These are phyloP conservation scores for Candida palmyrensis DNA, from an alignment of 805 yeast genomes.

Conservation along the genomic window DNA sequence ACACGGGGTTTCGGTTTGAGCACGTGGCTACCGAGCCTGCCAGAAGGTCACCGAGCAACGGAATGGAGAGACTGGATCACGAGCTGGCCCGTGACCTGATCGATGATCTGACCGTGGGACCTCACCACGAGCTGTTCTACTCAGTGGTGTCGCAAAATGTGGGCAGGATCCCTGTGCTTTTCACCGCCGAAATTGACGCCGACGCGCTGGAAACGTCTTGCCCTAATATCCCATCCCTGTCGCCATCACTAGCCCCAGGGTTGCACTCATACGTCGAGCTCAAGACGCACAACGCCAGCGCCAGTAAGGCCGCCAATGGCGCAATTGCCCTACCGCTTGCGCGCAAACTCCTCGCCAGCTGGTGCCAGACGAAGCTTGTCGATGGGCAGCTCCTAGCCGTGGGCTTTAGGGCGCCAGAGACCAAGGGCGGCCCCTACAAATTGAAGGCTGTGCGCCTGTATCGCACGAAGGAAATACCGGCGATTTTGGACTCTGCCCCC, in stretches of 20 bases:
- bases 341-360: conserved; percentile 11
- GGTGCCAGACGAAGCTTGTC: conserved; percentile 16
- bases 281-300: conserved; percentile 14
- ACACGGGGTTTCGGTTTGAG: conserved; percentile 21
- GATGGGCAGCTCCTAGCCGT: conserved; percentile 11
- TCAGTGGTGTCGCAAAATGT: conserved; percentile 11
- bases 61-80: background rate
- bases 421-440: conserved; percentile 3
- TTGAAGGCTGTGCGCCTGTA: conserved; percentile 10
- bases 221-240: too few relatives aligned
- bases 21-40: conserved; percentile 9
- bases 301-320: conserved; percentile 2
- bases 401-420: conserved; percentile 13
- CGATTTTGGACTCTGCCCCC: conserved; percentile 2
- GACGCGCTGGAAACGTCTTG: too few relatives aligned
- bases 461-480: conserved; percentile 8
- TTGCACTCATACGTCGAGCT: conserved; percentile 16
- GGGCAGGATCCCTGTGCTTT: conserved; percentile 8
- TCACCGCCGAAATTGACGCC: conserved; percentile 22
- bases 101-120: too few relatives aligned
- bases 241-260: too few relatives aligned
- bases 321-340: conserved; percentile 1
- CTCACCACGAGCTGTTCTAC: conserved; percentile 9
- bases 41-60: background rate
- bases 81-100: too few relatives aligned